A percentile compares a stretch with the other conserved stretches of the same genome.
These are phyloP conservation scores for Teratosphaeriaceae sp. DNA, from an alignment of 2,329 filamentous ascomycete species.

Conservation along the genomic window DNA sequence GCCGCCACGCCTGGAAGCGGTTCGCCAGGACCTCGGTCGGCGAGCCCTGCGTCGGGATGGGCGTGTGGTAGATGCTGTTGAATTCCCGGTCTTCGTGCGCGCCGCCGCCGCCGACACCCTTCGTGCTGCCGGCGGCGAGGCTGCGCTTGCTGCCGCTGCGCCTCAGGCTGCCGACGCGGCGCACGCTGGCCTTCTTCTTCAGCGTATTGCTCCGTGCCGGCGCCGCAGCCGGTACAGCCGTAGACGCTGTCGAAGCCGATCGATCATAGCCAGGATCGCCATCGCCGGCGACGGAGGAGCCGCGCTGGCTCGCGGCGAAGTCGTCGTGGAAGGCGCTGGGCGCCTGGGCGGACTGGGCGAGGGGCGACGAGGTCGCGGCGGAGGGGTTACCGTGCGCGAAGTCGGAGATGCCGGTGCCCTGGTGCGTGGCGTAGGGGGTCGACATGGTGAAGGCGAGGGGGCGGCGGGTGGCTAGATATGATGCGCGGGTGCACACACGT, in stretches of 20 bases:
- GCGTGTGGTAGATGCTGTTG: conserved; percentile 82
- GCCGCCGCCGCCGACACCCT: conserved; percentile 56
- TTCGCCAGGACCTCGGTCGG: conserved; percentile 83
- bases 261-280: conserved; percentile 46
- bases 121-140: conserved; percentile 78
- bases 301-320: conserved; percentile 63
- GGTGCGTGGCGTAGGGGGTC: conserved; percentile 24
- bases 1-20: conserved; percentile 93
- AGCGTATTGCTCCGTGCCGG: conserved; percentile 64
- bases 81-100: conserved; percentile 60
- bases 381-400: conserved; percentile 33
- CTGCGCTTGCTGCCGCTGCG: conserved; percentile 76
- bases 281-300: conserved; percentile 51
- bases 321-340: conserved; percentile 40
- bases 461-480: too few species aligned
- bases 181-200: conserved; percentile 80
- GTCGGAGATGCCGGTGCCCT: conserved; percentile 24
- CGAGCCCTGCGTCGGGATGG: conserved; percentile 77
- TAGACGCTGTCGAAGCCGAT: conserved; percentile 48
- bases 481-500: too few species aligned
- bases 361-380: conserved; percentile 27
- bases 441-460: conserved; percentile 8
- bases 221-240: conserved; percentile 39
- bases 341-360: conserved; percentile 31
- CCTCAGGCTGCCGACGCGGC: conserved; percentile 65